These are phyloP conservation scores for Letharia lupina DNA, from an alignment of 495 filamentous ascomycete species.

Conservation along the genomic window DNA sequence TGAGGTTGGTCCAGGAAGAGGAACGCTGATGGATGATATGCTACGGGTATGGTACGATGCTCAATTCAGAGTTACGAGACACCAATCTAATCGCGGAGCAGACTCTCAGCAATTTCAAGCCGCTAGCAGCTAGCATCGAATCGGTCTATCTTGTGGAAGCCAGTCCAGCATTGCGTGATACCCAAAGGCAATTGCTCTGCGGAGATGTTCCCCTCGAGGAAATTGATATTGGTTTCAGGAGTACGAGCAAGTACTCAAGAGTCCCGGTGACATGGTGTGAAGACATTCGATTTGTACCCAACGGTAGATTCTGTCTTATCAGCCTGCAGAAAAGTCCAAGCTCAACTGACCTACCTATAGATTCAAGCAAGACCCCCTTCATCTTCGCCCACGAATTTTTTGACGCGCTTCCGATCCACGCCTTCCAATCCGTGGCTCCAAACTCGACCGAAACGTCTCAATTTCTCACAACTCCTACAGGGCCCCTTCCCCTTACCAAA, in stretches of 20 bases:
- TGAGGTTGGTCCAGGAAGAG: conserved; percentile 88
- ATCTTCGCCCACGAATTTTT: conserved; percentile 98
- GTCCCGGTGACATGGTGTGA: conserved; percentile 83
- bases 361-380: conserved; percentile 66
- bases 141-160: conserved; percentile 87
- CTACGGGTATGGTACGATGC: conserved; percentile 51
- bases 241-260: conserved; percentile 64
- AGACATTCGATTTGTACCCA: conserved; percentile 73
- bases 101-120: conserved; percentile 78
- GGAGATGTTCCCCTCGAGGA: conserved; percentile 59
- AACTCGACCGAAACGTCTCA: conserved; percentile 36
- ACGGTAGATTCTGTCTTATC: conserved; percentile 37
- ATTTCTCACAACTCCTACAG: conserved; percentile 40
- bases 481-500: conserved; percentile 39
- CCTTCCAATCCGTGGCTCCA: conserved; percentile 67
- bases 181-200: conserved; percentile 79
- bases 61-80: conserved; percentile 1
- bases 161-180: conserved; percentile 60
- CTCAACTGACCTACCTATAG: conserved; percentile 24
- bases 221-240: conserved; percentile 64
- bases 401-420: conserved; percentile 95
- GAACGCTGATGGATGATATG: conserved; percentile 96
- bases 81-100: conserved; percentile 29
- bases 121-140: conserved; percentile 67
- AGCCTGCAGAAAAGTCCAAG: neutral